These are phyloP conservation scores for Podila clonocystis DNA, from an alignment of 192 early-diverging fungal species.

Conservation along the genomic window DNA sequence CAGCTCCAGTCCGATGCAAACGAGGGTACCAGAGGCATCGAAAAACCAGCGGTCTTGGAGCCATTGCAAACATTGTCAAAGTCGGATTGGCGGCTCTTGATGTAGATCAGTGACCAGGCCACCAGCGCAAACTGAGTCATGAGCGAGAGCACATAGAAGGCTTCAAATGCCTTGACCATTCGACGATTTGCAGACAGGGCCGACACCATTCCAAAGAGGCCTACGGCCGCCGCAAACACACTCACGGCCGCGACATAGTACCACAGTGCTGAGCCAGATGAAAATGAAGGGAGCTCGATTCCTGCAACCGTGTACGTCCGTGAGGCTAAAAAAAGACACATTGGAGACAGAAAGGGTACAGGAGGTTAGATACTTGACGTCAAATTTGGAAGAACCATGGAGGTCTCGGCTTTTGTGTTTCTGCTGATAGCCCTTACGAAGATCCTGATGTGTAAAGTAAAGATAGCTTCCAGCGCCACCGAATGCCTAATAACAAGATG, in stretches of 20 bases:
- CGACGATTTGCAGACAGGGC: conserved; percentile 29
- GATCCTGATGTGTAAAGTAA: conserved; percentile 37
- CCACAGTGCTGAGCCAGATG: conserved; percentile 31
- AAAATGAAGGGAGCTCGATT: conserved; percentile 6
- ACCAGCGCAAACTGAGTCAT: conserved; percentile 37
- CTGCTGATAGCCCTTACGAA: conserved; percentile 17
- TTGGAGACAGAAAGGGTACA: neutral
- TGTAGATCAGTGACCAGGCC: conserved; percentile 32
- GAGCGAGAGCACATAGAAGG: conserved; percentile 41
- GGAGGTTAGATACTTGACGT: neutral
- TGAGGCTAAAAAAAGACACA: conserved; percentile 17
- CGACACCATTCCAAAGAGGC: conserved; percentile 37
- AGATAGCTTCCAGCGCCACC: conserved; percentile 37
- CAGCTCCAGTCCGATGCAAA: conserved; percentile 36
- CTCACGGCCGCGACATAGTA: conserved; percentile 43
- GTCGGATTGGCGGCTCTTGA: conserved; percentile 21
- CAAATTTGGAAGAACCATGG: neutral
- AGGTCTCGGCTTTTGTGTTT: neutral
- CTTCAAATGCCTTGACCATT: conserved; percentile 43
- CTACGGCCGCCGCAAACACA: conserved; percentile 39
- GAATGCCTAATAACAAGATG: conserved; percentile 13
- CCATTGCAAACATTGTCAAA: conserved; percentile 29
- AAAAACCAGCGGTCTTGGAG: conserved; percentile 8
- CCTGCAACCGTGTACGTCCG: conserved; percentile 14
- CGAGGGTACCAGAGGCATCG: conserved; percentile 10